A percentile compares a stretch with the other conserved stretches of the same genome.
Evolutionary conservation across 306 rosid genomes (phyloP).

Genomic region (Cyamopsis tetragonoloba): DNA sequence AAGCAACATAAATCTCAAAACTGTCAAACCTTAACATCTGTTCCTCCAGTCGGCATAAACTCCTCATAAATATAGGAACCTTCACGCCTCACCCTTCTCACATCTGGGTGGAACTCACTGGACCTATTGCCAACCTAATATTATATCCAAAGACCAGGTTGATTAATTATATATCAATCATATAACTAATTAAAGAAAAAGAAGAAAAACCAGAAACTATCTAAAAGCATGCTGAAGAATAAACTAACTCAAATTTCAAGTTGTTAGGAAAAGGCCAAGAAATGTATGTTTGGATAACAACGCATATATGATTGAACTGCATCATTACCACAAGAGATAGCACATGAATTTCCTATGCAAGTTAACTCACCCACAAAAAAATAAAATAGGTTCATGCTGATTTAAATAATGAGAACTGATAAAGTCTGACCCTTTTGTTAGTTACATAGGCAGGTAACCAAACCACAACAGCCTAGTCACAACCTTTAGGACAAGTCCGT

Average conservation of each 20-base stretch:
- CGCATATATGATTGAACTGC: slow-evolving; percentile 3
- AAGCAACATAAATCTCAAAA: slow-evolving; percentile 29
- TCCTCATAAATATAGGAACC: slow-evolving; percentile 96
- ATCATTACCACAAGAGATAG: slow-evolving; percentile 17
- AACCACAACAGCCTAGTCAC: slow-evolving; percentile 21
- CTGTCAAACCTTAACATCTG: slow-evolving; percentile 89
- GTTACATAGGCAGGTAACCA: slow-evolving; percentile 1
- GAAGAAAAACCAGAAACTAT: slow-evolving; percentile 6
- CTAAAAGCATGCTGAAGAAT: slow-evolving; percentile 16
- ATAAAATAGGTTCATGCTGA: background rate
- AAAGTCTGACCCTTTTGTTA: slow-evolving; percentile 10
- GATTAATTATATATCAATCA: slow-evolving; percentile 19
- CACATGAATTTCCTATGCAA: slow-evolving; percentile 12
- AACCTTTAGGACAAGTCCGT: slow-evolving; percentile 3
- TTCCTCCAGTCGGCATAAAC: slow-evolving; percentile 98
- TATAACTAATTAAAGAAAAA: background rate
- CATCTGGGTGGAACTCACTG: slow-evolving; percentile 94
- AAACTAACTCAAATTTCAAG: slow-evolving; percentile 14
- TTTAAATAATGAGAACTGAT: slow-evolving; percentile 1
- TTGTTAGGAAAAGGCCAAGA: slow-evolving; percentile 14
- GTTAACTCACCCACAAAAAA: slow-evolving; percentile 17
- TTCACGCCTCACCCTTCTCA: slow-evolving; percentile 96
- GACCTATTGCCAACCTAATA: slow-evolving; percentile 94
- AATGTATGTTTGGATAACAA: slow-evolving; percentile 13
- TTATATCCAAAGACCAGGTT: slow-evolving; percentile 11